Conservation (phyloP, 352 stramenopile species). For the Achlya hypogyna region DNA sequence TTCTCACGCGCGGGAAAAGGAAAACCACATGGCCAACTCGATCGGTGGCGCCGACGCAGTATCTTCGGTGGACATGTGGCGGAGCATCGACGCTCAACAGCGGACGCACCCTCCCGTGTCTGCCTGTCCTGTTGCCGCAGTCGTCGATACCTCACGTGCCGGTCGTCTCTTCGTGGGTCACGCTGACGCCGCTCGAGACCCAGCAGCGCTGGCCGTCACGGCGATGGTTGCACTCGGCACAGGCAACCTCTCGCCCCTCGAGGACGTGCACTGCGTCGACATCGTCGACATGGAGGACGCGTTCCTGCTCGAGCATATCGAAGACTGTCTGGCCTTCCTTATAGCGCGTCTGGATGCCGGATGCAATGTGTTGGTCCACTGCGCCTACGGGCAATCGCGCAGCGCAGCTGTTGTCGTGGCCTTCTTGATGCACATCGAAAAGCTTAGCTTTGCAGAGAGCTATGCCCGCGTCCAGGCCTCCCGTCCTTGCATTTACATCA, state of each 20-base stretch:
- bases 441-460: slow-evolving; percentile 32
- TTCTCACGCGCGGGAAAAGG: too few species aligned
- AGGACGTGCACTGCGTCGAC: slow-evolving; percentile 39
- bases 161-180: slow-evolving; percentile 53
- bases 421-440: slow-evolving; percentile 49
- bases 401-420: slow-evolving; percentile 65
- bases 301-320: slow-evolving; percentile 54
- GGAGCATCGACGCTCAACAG: slow-evolving; percentile 23
- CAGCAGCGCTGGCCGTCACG: slow-evolving; percentile 37
- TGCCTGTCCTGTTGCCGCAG: slow-evolving; percentile 33
- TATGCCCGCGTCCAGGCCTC: slow-evolving; percentile 52
- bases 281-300: slow-evolving; percentile 73
- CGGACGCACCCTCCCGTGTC: slow-evolving; percentile 38
- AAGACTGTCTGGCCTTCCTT: slow-evolving; percentile 39
- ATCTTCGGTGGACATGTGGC: slow-evolving; percentile 1
- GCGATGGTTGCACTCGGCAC: slow-evolving; percentile 54
- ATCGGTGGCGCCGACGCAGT: too few species aligned
- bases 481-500: slow-evolving; percentile 71
- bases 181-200: slow-evolving; percentile 40
- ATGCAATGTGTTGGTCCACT: slow-evolving; percentile 50
- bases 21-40: not conserved
- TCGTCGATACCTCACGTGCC: slow-evolving; percentile 20
- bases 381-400: slow-evolving; percentile 70
- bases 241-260: slow-evolving; percentile 33
- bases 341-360: not conserved